These are phyloP conservation scores for Abelmoschus esculentus DNA, from an alignment of 345 rosid species.

Conservation along the genomic window DNA sequence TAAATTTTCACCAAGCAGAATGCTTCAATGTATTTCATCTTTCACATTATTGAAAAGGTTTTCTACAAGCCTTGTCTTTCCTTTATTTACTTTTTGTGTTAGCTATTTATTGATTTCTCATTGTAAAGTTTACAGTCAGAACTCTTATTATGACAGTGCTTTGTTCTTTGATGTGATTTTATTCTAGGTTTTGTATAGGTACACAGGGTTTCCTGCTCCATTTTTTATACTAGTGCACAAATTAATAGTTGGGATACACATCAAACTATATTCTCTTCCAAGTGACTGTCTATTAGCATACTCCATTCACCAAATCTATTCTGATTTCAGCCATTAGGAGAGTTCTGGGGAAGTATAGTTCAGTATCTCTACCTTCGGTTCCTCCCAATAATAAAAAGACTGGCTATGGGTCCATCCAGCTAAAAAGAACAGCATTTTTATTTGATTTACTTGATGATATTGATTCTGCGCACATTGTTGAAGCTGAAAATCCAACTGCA, in stretches of 20 bases:
- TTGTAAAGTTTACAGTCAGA: not conserved
- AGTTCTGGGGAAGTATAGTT: constrained; percentile 45
- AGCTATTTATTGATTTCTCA: not conserved
- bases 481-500: constrained; percentile 48
- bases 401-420: constrained; percentile 57
- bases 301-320: constrained; percentile 6
- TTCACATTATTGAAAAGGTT: not conserved
- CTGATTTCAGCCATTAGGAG: constrained; percentile 53
- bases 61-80: not conserved
- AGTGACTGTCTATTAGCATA: not conserved
- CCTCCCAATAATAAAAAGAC: constrained; percentile 38
- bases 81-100: not conserved
- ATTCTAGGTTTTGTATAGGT: not conserved
- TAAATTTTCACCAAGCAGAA: not conserved
- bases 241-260: not conserved
- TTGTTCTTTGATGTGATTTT: not conserved
- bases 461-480: constrained; percentile 37
- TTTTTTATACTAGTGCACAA: not conserved
- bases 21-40: not conserved
- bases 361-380: constrained; percentile 35
- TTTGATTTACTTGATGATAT: constrained; percentile 40
- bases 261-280: constrained; percentile 5
- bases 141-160: not conserved
- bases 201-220: not conserved
- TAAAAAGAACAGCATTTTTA: constrained; percentile 46